These are phyloP conservation scores for Hyphodiscus hymeniophilus DNA, from an alignment of 495 filamentous ascomycete genomes.

Conservation along the genomic window DNA sequence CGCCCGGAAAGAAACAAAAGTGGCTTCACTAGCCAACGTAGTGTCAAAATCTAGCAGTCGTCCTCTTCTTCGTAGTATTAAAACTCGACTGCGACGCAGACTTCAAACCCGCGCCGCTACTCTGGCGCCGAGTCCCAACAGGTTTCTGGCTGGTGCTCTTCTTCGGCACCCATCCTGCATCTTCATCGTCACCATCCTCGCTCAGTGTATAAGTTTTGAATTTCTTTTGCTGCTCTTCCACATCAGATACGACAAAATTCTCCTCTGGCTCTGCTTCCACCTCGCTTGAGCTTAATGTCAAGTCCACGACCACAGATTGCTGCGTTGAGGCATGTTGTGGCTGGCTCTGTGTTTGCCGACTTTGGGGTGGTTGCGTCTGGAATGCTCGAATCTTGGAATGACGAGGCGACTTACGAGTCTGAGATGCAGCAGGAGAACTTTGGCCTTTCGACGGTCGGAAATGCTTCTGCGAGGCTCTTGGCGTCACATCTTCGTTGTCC, in stretches of 20 bases:
- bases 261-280: constrained; percentile 2
- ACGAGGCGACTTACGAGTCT: not conserved
- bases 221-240: constrained; percentile 31
- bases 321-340: not conserved
- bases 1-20: not conserved
- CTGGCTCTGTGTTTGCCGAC: not conserved
- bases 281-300: constrained; percentile 16
- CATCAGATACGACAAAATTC: constrained; percentile 28
- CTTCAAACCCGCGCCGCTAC: constrained; percentile 6
- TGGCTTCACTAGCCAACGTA: not conserved
- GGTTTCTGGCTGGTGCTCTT: constrained; percentile 5
- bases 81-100: constrained; percentile 10
- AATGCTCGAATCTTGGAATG: not conserved
- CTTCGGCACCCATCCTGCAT: constrained; percentile 19
- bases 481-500: constrained; percentile 4
- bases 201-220: constrained; percentile 34
- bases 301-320: constrained; percentile 11
- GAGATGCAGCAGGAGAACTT: not conserved
- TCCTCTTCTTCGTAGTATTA: constrained; percentile 12
- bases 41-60: constrained; percentile 1
- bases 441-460: constrained; percentile 3
- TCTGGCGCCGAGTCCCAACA: constrained; percentile 3
- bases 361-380: constrained; percentile 3
- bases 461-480: constrained; percentile 5
- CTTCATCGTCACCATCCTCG: constrained; percentile 25